Percentiles rank a stretch among this genome's conserved stretches.
Conservation (phyloP, 2,329 filamentous ascomycete genomes). For the Calonectria henricotiae region DNA sequence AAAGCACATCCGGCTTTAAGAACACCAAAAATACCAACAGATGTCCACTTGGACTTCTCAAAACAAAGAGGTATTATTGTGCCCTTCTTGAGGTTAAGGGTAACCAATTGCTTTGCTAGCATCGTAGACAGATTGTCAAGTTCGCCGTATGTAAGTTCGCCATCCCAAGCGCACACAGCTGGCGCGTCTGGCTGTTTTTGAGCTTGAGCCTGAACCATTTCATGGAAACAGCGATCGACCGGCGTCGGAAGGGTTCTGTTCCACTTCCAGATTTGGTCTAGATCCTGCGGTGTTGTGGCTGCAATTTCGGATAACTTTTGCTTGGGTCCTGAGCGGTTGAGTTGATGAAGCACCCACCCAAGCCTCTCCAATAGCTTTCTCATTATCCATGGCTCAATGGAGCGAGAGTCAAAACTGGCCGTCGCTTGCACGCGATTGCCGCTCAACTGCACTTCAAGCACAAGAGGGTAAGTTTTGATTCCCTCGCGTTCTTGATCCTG, state of each 20-base stretch:
- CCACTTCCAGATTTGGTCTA: not conserved
- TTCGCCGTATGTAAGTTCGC: not conserved
- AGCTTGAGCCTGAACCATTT: not conserved
- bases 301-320: constrained; percentile 31
- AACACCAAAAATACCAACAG: not conserved
- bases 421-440: not conserved
- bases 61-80: not conserved
- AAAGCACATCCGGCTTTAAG: not conserved
- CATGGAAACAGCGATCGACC: not conserved
- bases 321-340: not conserved
- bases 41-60: not conserved
- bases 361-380: constrained; percentile 21
- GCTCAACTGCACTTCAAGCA: constrained; percentile 22
- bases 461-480: constrained; percentile 21
- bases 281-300: not conserved
- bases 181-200: not conserved
- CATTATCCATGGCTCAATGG: not conserved
- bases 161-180: not conserved
- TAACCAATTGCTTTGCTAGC: not conserved
- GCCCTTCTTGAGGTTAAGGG: not conserved
- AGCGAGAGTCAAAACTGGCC: constrained; percentile 25
- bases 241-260: not conserved
- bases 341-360: constrained; percentile 24
- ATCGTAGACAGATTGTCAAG: not conserved
- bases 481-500: not conserved